Percentiles rank a stretch among this genome's conserved stretches.
Evolutionary conservation across 2,329 filamentous ascomycete genomes (phyloP).

Genomic region (Microcera coccophila): DNA sequence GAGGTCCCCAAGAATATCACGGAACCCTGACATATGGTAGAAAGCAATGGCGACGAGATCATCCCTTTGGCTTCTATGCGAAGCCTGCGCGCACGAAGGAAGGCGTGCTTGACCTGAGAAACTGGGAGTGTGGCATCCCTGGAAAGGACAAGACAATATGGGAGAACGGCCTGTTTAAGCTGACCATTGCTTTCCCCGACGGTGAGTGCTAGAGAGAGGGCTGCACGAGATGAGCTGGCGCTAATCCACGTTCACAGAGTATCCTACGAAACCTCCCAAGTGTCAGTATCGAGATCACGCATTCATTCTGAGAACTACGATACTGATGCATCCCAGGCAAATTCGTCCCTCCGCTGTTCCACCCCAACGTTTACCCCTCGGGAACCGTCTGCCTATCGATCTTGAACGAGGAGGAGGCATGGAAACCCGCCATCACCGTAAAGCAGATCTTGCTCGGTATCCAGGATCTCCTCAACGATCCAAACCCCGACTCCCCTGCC

Average conservation of each 20-base stretch:
- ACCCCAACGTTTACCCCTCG: constrained; percentile 97
- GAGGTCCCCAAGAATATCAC: background rate
- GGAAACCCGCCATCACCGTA: constrained; percentile 97
- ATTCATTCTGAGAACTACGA: background rate
- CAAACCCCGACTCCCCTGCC: constrained; percentile 93
- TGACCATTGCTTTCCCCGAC: constrained; percentile 89
- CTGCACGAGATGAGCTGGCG: constrained; percentile 2
- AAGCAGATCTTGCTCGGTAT: constrained; percentile 97
- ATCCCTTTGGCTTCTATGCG: constrained; percentile 96
- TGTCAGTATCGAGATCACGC: constrained; percentile 58
- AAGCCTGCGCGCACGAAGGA: constrained; percentile 76
- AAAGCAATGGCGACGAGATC: constrained; percentile 95
- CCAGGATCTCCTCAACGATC: constrained; percentile 91
- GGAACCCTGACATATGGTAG: constrained; percentile 43
- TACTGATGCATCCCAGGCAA: constrained; percentile 61
- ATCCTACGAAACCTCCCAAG: constrained; percentile 97
- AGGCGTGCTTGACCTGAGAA: constrained; percentile 85
- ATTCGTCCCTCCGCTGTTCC: constrained; percentile 92
- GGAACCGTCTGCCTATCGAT: constrained; percentile 97
- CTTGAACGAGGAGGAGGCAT: constrained; percentile 95
- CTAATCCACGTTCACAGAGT: constrained; percentile 57
- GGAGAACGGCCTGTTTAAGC: constrained; percentile 96
- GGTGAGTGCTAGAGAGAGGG: constrained; percentile 51
- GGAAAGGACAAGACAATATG: constrained; percentile 96
- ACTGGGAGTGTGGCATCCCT: constrained; percentile 94